These are phyloP conservation scores for Nissolia schottii DNA, from an alignment of 306 rosid species.

Conservation along the genomic window DNA sequence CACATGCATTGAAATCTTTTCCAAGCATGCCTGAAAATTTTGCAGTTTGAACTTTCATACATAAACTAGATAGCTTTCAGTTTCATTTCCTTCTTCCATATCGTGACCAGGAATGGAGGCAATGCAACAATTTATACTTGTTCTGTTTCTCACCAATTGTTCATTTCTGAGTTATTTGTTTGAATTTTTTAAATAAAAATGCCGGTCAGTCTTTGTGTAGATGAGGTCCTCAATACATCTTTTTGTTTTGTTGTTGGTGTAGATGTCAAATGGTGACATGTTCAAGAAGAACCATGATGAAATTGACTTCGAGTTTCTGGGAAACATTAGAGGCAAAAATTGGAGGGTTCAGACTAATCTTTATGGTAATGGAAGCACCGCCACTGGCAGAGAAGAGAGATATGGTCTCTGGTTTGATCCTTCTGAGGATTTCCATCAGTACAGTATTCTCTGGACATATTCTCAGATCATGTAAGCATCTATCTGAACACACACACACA, in stretches of 20 bases:
- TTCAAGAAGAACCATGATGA: slow-evolving; percentile 86
- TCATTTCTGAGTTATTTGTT: not conserved
- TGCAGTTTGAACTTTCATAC: not conserved
- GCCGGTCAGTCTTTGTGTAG: slow-evolving; percentile 1
- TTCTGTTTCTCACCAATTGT: not conserved
- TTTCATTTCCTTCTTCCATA: slow-evolving; percentile 18
- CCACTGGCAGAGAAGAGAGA: slow-evolving; percentile 87
- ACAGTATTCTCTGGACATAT: slow-evolving; percentile 84
- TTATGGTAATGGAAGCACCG: slow-evolving; percentile 96
- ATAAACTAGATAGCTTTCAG: not conserved
- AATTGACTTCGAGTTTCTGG: slow-evolving; percentile 93
- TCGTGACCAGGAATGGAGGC: not conserved
- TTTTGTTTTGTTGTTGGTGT: slow-evolving; percentile 12
- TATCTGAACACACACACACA: slow-evolving; percentile 6
- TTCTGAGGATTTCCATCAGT: slow-evolving; percentile 77
- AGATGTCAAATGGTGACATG: slow-evolving; percentile 95
- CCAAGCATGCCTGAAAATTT: not conserved
- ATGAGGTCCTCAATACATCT: not conserved
- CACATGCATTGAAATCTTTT: no score
- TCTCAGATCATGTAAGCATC: slow-evolving; percentile 75
- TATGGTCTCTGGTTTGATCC: slow-evolving; percentile 93
- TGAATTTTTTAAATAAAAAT: not conserved
- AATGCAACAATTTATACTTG: not conserved
- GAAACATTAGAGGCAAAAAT: slow-evolving; percentile 87
- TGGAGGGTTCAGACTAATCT: slow-evolving; percentile 97